A percentile compares a stretch with the other conserved stretches of the same genome.
Conservation (phyloP, 805 yeast species). For the Alloascoidea africana region DNA sequence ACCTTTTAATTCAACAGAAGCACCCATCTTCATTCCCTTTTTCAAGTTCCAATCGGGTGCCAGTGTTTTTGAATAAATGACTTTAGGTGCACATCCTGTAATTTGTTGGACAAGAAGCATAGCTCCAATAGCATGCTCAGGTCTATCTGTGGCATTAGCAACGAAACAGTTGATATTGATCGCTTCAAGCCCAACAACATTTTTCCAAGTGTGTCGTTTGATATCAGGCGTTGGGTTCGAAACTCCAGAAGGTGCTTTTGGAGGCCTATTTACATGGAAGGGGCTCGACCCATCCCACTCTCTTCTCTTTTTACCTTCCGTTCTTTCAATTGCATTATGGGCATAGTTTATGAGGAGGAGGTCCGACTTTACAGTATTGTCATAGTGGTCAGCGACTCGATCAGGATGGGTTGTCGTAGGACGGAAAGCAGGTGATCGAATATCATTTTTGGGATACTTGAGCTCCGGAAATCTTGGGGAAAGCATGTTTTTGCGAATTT, state of each 20-base stretch:
- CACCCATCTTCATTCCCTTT: slow-evolving; percentile 85
- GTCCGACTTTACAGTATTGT: slow-evolving; percentile 62
- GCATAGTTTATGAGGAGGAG: slow-evolving; percentile 61
- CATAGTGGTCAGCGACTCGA: slow-evolving; percentile 63
- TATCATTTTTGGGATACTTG: slow-evolving; percentile 53
- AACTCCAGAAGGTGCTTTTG: slow-evolving; percentile 62
- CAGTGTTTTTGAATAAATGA: slow-evolving; percentile 61
- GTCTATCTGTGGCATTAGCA: slow-evolving; percentile 30
- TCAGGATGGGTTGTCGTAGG: slow-evolving; percentile 71
- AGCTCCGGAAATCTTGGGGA: slow-evolving; percentile 64
- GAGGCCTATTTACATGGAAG: slow-evolving; percentile 73
- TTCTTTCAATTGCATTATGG: slow-evolving; percentile 39
- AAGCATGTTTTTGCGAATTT: slow-evolving; percentile 55
- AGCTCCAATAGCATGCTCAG: slow-evolving; percentile 60
- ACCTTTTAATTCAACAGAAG: slow-evolving; percentile 64
- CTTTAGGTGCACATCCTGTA: slow-evolving; percentile 76
- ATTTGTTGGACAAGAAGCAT: slow-evolving; percentile 77
- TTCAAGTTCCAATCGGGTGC: slow-evolving; percentile 79
- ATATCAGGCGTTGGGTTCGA: slow-evolving; percentile 62
- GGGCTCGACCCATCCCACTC: slow-evolving; percentile 83
- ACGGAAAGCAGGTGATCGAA: slow-evolving; percentile 61
- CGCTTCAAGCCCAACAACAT: slow-evolving; percentile 58
- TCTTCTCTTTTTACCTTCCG: slow-evolving; percentile 57
- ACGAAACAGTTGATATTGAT: slow-evolving; percentile 67
- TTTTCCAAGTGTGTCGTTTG: slow-evolving; percentile 46